Evolutionary conservation across 1,284 basidiomycete genomes (phyloP).

Genomic region (Puccinia hordei): DNA sequence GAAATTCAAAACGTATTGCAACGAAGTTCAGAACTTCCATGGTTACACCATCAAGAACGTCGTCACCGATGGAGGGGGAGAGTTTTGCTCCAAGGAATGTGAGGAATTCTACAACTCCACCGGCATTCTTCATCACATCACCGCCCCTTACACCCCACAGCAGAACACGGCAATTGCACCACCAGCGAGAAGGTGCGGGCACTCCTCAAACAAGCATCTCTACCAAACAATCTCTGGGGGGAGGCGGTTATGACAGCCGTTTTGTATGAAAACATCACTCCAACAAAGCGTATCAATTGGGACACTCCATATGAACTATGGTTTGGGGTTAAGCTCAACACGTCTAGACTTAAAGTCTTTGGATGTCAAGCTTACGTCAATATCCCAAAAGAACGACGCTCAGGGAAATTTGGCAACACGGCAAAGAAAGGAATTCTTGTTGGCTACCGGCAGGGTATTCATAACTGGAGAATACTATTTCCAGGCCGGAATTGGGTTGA

Average conservation of each 20-base stretch:
- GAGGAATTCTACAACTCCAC: no score
- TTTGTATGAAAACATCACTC: no score
- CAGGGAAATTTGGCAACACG: conserved; percentile 14
- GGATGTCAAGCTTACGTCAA: conserved; percentile 3
- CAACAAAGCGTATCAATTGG: conserved; percentile 15
- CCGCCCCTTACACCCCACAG: no score
- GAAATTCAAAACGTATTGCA: no score
- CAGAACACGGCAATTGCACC: background rate
- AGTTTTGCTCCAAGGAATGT: no score
- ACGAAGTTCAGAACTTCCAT: no score
- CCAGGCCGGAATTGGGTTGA: background rate
- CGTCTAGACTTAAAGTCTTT: background rate
- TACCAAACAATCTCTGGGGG: conserved; percentile 54
- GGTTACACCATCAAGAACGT: no score
- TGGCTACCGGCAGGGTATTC: background rate
- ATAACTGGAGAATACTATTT: conserved; percentile 1
- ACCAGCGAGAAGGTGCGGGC: background rate
- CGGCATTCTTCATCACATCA: no score
- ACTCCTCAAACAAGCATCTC: conserved; percentile 1
- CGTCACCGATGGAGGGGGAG: no score
- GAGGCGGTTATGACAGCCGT: conserved; percentile 57
- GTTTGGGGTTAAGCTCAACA: background rate
- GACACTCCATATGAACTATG: background rate
- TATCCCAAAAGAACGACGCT: background rate
- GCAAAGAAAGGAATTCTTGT: background rate